Evolutionary conservation across 208 protist genomes (phyloP).

Genomic region (Zelonia costaricensis): DNA sequence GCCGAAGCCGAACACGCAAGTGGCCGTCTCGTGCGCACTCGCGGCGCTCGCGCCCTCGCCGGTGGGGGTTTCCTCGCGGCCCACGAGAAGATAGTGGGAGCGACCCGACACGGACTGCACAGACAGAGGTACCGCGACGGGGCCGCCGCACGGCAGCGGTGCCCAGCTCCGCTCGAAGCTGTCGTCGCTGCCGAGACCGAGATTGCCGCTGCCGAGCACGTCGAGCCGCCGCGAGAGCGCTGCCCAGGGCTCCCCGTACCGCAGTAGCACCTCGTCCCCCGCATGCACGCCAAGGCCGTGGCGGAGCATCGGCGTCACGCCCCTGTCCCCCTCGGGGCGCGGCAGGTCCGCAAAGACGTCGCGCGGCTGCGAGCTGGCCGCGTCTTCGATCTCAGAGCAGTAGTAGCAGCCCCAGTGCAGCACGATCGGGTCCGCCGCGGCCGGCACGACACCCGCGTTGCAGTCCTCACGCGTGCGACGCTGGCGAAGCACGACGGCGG

Average conservation of each 20-base stretch:
- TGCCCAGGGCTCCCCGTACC: constrained; percentile 15
- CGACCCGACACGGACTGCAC: constrained; percentile 43
- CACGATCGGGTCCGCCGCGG: not conserved
- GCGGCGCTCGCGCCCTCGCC: too few species aligned
- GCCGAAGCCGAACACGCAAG: constrained; percentile 69
- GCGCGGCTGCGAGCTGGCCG: constrained; percentile 58
- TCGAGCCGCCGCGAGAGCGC: constrained; percentile 10
- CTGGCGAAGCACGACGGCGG: constrained; percentile 42
- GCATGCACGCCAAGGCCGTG: constrained; percentile 58
- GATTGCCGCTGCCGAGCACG: constrained; percentile 54
- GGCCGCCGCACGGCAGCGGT: constrained; percentile 14
- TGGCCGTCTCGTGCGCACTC: not conserved
- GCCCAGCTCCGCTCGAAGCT: constrained; percentile 29
- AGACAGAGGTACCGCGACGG: not conserved
- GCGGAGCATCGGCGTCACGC: too few species aligned
- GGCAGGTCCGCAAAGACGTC: constrained; percentile 6
- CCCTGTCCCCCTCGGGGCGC: too few species aligned
- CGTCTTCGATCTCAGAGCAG: constrained; percentile 62
- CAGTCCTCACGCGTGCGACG: not conserved
- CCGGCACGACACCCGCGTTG: not conserved
- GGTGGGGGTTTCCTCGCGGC: too few species aligned
- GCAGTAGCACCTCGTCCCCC: constrained; percentile 62
- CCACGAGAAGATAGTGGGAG: constrained; percentile 57
- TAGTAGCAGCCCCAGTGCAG: constrained; percentile 91
- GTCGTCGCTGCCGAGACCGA: constrained; percentile 61